These are phyloP conservation scores for Apiotrichum brassicae DNA, from an alignment of 1,284 basidiomycete genomes.

Conservation along the genomic window DNA sequence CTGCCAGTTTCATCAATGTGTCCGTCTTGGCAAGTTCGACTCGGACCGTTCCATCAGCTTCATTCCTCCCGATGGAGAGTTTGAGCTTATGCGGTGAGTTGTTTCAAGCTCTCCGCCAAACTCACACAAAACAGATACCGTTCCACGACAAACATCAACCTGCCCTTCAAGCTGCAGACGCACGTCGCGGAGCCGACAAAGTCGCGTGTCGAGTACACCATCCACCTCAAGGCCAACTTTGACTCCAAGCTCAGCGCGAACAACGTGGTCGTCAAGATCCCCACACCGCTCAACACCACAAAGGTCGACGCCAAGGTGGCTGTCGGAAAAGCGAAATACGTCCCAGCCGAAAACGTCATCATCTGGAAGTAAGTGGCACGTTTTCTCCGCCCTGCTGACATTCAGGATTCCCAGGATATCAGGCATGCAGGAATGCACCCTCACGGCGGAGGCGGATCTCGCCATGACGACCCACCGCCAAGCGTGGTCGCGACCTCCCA, in stretches of 20 bases:
- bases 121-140: conserved; percentile 63
- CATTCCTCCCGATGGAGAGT: conserved; percentile 97
- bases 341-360: conserved; percentile 87
- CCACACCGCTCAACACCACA: conserved; percentile 90
- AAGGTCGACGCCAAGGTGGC: conserved; percentile 84
- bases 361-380: conserved; percentile 80
- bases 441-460: conserved; percentile 74
- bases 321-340: conserved; percentile 94
- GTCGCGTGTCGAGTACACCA: conserved; percentile 80
- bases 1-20: conserved; percentile 98
- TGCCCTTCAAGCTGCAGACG: conserved; percentile 83
- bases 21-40: conserved; percentile 89
- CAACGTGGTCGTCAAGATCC: conserved; percentile 86
- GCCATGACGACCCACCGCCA: conserved; percentile 82
- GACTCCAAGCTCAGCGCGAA: conserved; percentile 87
- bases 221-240: conserved; percentile 84
- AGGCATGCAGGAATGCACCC: conserved; percentile 82
- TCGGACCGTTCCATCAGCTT: conserved; percentile 89
- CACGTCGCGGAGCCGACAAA: conserved; percentile 91
- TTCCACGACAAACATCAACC: conserved; percentile 88
- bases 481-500: conserved; percentile 95
- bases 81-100: conserved; percentile 87
- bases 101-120: not conserved
- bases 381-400: not conserved
- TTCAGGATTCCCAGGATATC: conserved; percentile 81